Evolutionary conservation across 1,284 basidiomycete genomes (phyloP).

Genomic region (Leccinum fuscescens): DNA sequence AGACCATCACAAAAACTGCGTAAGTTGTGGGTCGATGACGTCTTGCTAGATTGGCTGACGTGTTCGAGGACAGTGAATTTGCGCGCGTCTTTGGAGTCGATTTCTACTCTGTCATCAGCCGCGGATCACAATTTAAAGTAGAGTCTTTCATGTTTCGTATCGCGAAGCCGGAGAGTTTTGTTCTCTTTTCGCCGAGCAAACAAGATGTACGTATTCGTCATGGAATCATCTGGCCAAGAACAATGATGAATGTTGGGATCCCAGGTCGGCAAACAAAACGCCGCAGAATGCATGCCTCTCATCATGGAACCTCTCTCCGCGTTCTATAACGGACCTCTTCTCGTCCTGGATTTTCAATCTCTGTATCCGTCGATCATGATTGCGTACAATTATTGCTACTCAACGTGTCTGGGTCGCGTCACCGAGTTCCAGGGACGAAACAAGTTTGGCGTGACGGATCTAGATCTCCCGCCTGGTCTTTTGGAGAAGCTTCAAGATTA

Average conservation of each 20-base stretch:
- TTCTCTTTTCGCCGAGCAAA: constrained; percentile 84
- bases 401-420: constrained; percentile 92
- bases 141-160: constrained; percentile 98
- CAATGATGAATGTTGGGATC: neutral
- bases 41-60: neutral
- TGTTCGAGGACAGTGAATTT: constrained; percentile 68
- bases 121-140: constrained; percentile 97
- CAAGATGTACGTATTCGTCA: constrained; percentile 61
- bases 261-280: constrained; percentile 94
- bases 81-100: constrained; percentile 96
- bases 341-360: constrained; percentile 86
- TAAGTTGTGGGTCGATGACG: constrained; percentile 37
- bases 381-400: constrained; percentile 96
- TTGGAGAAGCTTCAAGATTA: constrained; percentile 70
- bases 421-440: constrained; percentile 81
- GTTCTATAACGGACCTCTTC: constrained; percentile 83
- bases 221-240: neutral
- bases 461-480: constrained; percentile 70
- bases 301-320: constrained; percentile 94
- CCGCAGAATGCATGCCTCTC: constrained; percentile 91
- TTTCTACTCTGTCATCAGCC: constrained; percentile 91
- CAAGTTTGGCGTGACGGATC: constrained; percentile 84
- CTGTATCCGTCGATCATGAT: constrained; percentile 98
- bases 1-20: constrained; percentile 88
- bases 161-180: constrained; percentile 93